Conservation (phyloP, 1,284 basidiomycete genomes). For the Phellopilus nigrolimitatus region DNA sequence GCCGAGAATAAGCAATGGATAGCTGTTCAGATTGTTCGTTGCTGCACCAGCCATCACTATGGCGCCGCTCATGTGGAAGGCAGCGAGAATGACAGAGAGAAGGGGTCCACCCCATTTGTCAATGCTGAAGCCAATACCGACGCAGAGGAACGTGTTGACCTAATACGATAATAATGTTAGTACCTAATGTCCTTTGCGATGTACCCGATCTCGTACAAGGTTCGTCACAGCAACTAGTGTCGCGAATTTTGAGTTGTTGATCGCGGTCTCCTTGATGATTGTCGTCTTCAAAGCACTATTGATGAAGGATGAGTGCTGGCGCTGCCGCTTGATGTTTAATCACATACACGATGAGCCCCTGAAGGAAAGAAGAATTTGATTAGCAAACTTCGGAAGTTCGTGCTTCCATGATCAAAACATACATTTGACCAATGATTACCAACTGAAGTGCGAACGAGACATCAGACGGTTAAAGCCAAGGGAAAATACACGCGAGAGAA, state of each 20-base stretch:
- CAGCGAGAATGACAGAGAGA: conserved; percentile 35
- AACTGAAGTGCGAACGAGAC: conserved; percentile 29
- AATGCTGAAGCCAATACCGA: conserved; percentile 39
- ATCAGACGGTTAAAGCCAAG: conserved; percentile 3
- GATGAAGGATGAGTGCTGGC: conserved; percentile 5
- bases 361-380: background rate
- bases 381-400: background rate
- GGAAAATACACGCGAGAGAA: conserved; percentile 1
- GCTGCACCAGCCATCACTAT: conserved; percentile 38
- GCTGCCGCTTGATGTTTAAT: background rate
- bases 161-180: conserved; percentile 15
- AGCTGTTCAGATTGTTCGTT: conserved; percentile 38
- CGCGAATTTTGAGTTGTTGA: conserved; percentile 44
- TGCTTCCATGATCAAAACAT: conserved; percentile 15
- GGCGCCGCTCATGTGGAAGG: conserved; percentile 33
- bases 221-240: conserved; percentile 42
- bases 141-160: conserved; percentile 42
- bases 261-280: conserved; percentile 38
- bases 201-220: conserved; percentile 29
- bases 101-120: conserved; percentile 40
- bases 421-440: conserved; percentile 46
- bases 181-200: background rate
- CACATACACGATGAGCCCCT: conserved; percentile 39
- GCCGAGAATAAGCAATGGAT: conserved; percentile 37
- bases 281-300: conserved; percentile 39